Evolutionary conservation across 1,139 yeast species (phyloP).

Genomic region (Scheffersomyces quercinus): DNA sequence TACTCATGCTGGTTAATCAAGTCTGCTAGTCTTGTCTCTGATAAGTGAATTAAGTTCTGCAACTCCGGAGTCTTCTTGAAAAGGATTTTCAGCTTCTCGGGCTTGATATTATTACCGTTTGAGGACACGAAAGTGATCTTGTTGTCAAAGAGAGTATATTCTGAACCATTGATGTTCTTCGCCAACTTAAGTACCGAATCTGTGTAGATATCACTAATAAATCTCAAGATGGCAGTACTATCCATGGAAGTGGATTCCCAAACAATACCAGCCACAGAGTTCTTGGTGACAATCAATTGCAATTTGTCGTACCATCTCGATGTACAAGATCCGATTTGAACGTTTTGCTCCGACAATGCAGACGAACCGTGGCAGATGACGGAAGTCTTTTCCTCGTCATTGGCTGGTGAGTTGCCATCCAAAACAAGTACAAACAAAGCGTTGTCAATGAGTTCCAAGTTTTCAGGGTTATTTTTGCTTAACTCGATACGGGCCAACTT

Average conservation of each 20-base stretch:
- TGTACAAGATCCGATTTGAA: constrained; percentile 73
- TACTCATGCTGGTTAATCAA: constrained; percentile 71
- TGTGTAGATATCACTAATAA: constrained; percentile 72
- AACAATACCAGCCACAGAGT: constrained; percentile 73
- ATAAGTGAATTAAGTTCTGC: constrained; percentile 56
- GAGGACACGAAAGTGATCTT: constrained; percentile 38
- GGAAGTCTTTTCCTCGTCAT: constrained; percentile 48
- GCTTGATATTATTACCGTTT: constrained; percentile 39
- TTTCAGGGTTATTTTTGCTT: constrained; percentile 43
- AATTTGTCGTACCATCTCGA: constrained; percentile 81
- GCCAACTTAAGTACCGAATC: constrained; percentile 74
- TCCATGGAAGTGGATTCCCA: constrained; percentile 80
- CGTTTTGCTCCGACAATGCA: constrained; percentile 49
- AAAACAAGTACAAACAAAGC: constrained; percentile 70
- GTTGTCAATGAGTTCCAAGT: constrained; percentile 53
- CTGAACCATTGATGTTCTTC: constrained; percentile 68
- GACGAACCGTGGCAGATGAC: constrained; percentile 69
- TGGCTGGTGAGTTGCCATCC: constrained; percentile 55
- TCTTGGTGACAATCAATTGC: constrained; percentile 66
- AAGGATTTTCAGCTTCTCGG: constrained; percentile 38
- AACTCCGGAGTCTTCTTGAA: constrained; percentile 54
- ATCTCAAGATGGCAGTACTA: constrained; percentile 72
- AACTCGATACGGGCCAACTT: constrained; percentile 55
- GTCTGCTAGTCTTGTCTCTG: constrained; percentile 77
- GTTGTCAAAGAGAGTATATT: constrained; percentile 61